Percentiles rank a stretch among this genome's conserved stretches.
phyloP scores from a whole-genome alignment of 495 filamentous ascomycete genomes.

The Jackrogersella minutella region DNA sequence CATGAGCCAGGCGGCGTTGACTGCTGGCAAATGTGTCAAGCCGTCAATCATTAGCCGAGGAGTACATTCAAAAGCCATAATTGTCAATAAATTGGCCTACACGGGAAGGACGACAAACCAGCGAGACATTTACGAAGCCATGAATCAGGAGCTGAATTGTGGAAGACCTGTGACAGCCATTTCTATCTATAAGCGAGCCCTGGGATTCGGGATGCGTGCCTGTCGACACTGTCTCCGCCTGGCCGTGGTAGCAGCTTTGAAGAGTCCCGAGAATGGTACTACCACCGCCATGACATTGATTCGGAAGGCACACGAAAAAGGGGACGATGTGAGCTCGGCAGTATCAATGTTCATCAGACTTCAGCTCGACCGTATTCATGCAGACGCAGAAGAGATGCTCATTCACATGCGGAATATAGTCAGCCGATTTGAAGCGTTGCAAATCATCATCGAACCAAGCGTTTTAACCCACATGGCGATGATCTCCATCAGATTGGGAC shows the following conservation, averaged over 20 bases:
- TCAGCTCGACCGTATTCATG: slow-evolving; percentile 36
- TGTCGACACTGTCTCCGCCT: slow-evolving; percentile 45
- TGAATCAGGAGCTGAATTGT: slow-evolving; percentile 46
- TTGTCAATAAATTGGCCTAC: slow-evolving; percentile 28
- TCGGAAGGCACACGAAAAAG: slow-evolving; percentile 40
- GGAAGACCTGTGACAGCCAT: slow-evolving; percentile 37
- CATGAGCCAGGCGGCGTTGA: slow-evolving; percentile 48
- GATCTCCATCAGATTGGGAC: slow-evolving; percentile 41
- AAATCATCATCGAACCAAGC: slow-evolving; percentile 39
- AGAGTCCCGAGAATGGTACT: slow-evolving; percentile 16
- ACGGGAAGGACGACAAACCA: slow-evolving; percentile 35
- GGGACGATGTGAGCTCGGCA: slow-evolving; percentile 45
- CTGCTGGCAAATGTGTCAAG: slow-evolving; percentile 24
- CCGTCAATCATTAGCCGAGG: background rate
- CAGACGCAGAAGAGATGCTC: slow-evolving; percentile 9
- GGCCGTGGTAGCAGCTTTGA: slow-evolving; percentile 52
- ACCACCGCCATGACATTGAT: slow-evolving; percentile 46
- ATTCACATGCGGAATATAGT: slow-evolving; percentile 41
- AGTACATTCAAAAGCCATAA: slow-evolving; percentile 24
- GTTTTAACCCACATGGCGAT: slow-evolving; percentile 52
- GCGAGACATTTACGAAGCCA: slow-evolving; percentile 46
- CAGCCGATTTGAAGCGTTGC: slow-evolving; percentile 38
- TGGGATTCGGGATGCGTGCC: slow-evolving; percentile 44
- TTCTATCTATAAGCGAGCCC: slow-evolving; percentile 48
- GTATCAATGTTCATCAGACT: slow-evolving; percentile 44